phyloP scores from a whole-genome alignment of 2,329 filamentous ascomycete genomes.

The Samsoniella hepiali region DNA sequence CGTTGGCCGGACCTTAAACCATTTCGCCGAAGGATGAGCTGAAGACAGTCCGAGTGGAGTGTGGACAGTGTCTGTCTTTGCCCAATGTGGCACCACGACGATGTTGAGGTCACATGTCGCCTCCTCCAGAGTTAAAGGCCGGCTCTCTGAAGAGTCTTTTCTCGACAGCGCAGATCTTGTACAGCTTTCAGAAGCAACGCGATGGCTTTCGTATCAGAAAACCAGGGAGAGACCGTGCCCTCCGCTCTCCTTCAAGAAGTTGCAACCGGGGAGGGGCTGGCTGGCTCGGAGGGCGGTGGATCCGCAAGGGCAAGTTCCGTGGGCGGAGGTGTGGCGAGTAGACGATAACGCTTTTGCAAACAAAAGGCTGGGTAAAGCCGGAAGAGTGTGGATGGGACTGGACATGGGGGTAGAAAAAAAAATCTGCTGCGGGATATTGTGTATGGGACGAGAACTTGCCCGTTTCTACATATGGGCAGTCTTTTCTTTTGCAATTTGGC shows the following conservation, averaged over 20 bases:
- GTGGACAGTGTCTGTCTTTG: background rate
- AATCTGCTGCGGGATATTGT: background rate
- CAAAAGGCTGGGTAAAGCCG: background rate
- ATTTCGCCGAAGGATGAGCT: background rate
- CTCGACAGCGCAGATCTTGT: background rate
- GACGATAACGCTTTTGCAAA: background rate
- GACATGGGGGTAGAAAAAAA: background rate
- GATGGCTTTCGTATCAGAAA: background rate
- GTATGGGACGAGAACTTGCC: background rate
- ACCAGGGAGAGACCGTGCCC: background rate
- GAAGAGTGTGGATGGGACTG: background rate
- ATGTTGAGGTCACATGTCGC: background rate
- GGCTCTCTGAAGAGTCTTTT: too few species aligned
- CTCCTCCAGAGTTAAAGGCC: too few species aligned
- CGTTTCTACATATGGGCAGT: too few species aligned
- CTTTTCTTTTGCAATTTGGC: too few species aligned
- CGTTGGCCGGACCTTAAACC: background rate
- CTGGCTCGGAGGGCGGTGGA: background rate
- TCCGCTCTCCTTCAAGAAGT: background rate
- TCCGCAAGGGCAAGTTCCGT: background rate
- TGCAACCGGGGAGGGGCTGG: background rate
- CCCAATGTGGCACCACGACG: background rate
- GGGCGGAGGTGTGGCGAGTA: background rate
- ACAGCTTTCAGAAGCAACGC: conserved; percentile 2
- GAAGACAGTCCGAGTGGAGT: background rate